Conservation (phyloP, 352 stramenopile species). For the Albugo laibachii region DNA sequence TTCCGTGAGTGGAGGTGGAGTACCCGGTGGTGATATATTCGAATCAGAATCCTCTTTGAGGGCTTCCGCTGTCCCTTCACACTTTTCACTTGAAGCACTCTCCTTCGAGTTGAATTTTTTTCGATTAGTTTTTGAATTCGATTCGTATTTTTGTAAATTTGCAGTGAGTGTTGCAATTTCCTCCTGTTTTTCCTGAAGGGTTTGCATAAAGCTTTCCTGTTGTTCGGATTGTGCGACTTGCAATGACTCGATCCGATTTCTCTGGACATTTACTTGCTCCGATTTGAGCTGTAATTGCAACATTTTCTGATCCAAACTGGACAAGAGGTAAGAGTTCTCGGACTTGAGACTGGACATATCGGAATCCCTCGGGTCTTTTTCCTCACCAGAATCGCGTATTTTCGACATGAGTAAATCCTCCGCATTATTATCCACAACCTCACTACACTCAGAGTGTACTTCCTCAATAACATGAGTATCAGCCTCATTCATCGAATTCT, state of each 20-base stretch:
- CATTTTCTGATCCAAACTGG: constrained; percentile 55
- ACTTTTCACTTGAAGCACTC: not conserved
- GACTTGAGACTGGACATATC: constrained; percentile 15
- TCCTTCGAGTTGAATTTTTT: constrained; percentile 17
- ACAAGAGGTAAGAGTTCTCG: constrained; percentile 50
- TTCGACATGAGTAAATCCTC: not conserved
- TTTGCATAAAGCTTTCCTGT: constrained; percentile 35
- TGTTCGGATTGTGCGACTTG: constrained; percentile 36
- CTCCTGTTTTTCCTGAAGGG: constrained; percentile 58
- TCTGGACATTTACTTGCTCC: constrained; percentile 43
- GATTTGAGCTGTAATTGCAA: constrained; percentile 32
- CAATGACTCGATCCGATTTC: constrained; percentile 31
- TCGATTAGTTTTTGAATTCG: not conserved
- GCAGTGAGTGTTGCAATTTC: constrained; percentile 15
- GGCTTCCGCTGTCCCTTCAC: not conserved
- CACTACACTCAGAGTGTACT: constrained; percentile 13
- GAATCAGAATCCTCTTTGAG: constrained; percentile 2
- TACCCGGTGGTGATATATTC: constrained; percentile 49
- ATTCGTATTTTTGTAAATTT: no score
- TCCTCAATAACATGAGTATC: constrained; percentile 1
- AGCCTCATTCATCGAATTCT: not conserved
- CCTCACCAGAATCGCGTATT: constrained; percentile 1
- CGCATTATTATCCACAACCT: constrained; percentile 25
- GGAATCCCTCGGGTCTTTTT: not conserved
- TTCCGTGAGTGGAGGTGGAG: constrained; percentile 43